These are phyloP conservation scores for Spathaspora gorwiae DNA, from an alignment of 805 yeast genomes.

Conservation along the genomic window DNA sequence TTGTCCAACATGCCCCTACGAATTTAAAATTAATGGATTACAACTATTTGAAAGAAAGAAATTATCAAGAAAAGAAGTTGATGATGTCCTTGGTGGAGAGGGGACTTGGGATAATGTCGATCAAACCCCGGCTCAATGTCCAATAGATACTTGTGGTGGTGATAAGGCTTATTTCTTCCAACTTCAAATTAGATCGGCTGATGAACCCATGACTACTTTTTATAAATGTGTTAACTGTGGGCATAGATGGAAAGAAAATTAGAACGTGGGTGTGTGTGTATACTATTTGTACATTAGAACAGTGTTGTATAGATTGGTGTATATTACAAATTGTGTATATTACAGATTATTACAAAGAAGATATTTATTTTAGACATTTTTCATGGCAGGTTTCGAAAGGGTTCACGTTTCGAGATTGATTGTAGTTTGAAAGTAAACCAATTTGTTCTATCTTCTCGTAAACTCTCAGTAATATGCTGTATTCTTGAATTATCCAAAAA, in stretches of 20 bases:
- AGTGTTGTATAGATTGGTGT: neutral
- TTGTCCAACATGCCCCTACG: slow-evolving; percentile 94
- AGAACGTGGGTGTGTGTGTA: slow-evolving; percentile 7
- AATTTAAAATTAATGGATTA: slow-evolving; percentile 79
- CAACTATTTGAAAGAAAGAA: slow-evolving; percentile 82
- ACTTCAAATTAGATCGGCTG: slow-evolving; percentile 94
- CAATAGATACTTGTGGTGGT: slow-evolving; percentile 78
- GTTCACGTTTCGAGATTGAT: slow-evolving; percentile 1
- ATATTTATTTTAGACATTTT: neutral
- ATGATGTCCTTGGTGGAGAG: slow-evolving; percentile 93
- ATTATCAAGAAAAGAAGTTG: slow-evolving; percentile 83
- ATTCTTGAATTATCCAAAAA: neutral
- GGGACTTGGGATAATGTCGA: slow-evolving; percentile 99
- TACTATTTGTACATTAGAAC: neutral
- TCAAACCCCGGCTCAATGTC: slow-evolving; percentile 91
- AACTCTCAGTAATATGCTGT: neutral
- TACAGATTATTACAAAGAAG: neutral
- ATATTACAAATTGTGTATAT: neutral
- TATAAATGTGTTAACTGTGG: slow-evolving; percentile 92
- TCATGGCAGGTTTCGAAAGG: too few relatives aligned
- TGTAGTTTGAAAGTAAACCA: slow-evolving; percentile 11
- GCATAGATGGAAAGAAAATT: slow-evolving; percentile 96
- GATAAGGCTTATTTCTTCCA: slow-evolving; percentile 95
- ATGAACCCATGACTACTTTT: slow-evolving; percentile 99
- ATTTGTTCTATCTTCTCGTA: slow-evolving; percentile 8